Conservation (phyloP, 345 rosid species). For the Lepidium didymum region DNA sequence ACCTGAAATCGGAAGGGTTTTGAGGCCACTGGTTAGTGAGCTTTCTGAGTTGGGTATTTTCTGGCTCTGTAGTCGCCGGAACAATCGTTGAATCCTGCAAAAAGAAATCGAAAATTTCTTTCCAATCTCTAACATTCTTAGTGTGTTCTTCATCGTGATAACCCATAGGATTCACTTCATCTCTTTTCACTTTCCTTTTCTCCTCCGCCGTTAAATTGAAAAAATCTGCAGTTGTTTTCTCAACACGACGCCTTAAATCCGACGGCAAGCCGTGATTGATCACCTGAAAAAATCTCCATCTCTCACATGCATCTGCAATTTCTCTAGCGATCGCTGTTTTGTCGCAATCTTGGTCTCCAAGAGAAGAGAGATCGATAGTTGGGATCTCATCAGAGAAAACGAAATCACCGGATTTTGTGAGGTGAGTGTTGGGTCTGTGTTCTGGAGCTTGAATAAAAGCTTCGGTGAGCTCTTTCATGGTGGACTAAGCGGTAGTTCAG, state of each 20-base stretch:
- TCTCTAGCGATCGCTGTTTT: constrained; percentile 25
- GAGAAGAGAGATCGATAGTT: constrained; percentile 48
- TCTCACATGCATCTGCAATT: constrained; percentile 58
- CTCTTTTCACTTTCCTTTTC: constrained; percentile 57
- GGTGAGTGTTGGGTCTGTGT: constrained; percentile 36
- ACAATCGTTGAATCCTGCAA: constrained; percentile 47
- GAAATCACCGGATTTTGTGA: not conserved
- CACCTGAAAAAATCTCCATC: constrained; percentile 90
- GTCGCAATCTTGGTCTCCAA: not conserved
- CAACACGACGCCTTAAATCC: constrained; percentile 36
- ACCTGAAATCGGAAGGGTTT: constrained; percentile 57
- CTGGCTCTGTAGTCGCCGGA: constrained; percentile 55
- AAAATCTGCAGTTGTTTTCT: constrained; percentile 41
- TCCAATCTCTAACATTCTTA: constrained; percentile 92
- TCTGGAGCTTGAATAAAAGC: constrained; percentile 51
- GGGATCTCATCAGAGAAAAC: constrained; percentile 43
- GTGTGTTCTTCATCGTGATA: constrained; percentile 76
- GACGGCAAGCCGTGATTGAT: constrained; percentile 68
- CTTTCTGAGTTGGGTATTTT: constrained; percentile 38
- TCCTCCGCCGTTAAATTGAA: constrained; percentile 47
- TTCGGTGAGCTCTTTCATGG: constrained; percentile 48
- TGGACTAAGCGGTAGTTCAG: not conserved
- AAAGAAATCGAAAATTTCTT: constrained; percentile 69
- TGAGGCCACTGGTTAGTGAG: constrained; percentile 77
- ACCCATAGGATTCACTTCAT: constrained; percentile 63